Percentiles rank a stretch among this genome's conserved stretches.
These are phyloP conservation scores for Diaporthe aspalathi DNA, from an alignment of 2,329 filamentous ascomycete species.

Conservation along the genomic window DNA sequence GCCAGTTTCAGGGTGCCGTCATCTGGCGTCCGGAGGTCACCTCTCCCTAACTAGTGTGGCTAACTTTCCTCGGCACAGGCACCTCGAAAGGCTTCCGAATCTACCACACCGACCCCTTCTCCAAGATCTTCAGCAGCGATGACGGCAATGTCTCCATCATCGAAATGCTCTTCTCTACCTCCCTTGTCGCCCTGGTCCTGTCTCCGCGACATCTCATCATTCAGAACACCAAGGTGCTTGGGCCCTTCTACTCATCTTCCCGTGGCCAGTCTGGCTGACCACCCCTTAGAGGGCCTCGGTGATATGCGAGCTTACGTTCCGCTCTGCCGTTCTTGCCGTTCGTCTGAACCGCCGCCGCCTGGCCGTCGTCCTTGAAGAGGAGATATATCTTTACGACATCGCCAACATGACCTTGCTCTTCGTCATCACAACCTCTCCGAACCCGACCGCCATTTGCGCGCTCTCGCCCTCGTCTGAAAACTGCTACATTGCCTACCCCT, in stretches of 20 bases:
- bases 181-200: constrained; percentile 90
- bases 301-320: constrained; percentile 98
- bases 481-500: constrained; percentile 93
- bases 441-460: constrained; percentile 90
- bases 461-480: constrained; percentile 94
- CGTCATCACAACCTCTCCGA: constrained; percentile 93
- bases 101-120: constrained; percentile 96
- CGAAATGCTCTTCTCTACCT: constrained; percentile 99
- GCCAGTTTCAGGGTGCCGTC: not conserved
- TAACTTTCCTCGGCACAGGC: constrained; percentile 60
- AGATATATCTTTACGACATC: constrained; percentile 98
- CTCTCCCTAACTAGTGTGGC: constrained; percentile 16
- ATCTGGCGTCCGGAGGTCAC: not conserved
- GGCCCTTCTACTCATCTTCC: constrained; percentile 13
- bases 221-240: constrained; percentile 90
- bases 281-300: constrained; percentile 72
- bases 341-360: constrained; percentile 94
- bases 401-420: constrained; percentile 97
- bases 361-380: constrained; percentile 92
- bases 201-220: constrained; percentile 94
- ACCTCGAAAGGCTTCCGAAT: constrained; percentile 95
- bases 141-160: constrained; percentile 96
- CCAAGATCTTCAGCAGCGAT: constrained; percentile 92
- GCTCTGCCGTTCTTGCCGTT: constrained; percentile 93
- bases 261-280: constrained; percentile 39